phyloP scores from a whole-genome alignment of 345 rosid genomes.

The Dipteronia sinensis region DNA sequence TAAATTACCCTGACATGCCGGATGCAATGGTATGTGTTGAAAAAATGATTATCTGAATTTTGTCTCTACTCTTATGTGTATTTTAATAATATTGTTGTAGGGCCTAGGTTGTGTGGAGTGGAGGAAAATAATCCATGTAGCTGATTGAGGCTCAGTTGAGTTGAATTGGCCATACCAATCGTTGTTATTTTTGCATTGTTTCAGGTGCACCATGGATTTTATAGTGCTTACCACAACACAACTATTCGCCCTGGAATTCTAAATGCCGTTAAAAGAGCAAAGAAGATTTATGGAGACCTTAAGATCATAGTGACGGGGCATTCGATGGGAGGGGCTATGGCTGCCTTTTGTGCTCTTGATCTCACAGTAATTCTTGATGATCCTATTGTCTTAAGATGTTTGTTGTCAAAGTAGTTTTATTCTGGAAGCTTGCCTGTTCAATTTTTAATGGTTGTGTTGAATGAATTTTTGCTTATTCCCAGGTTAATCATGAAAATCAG shows the following conservation, averaged over 20 bases:
- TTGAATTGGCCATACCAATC: background rate
- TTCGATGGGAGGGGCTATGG: slow-evolving; percentile 99
- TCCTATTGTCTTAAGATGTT: background rate
- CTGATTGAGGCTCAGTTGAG: background rate
- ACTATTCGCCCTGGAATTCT: slow-evolving; percentile 80
- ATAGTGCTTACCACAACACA: slow-evolving; percentile 88
- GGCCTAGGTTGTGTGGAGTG: background rate
- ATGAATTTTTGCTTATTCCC: slow-evolving; percentile 23
- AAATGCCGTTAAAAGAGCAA: slow-evolving; percentile 59
- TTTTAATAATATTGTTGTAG: background rate
- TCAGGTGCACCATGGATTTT: slow-evolving; percentile 96
- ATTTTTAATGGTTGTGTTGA: background rate
- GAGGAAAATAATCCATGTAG: background rate
- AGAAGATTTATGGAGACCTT: slow-evolving; percentile 64
- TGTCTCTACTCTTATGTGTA: background rate
- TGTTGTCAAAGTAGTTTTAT: background rate
- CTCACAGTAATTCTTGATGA: slow-evolving; percentile 48
- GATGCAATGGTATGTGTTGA: slow-evolving; percentile 78
- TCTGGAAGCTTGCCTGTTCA: slow-evolving; percentile 6
- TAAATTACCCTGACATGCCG: slow-evolving; percentile 89
- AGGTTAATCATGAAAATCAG: slow-evolving; percentile 70
- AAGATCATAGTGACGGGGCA: slow-evolving; percentile 83
- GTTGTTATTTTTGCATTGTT: slow-evolving; percentile 5
- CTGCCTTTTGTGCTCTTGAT: slow-evolving; percentile 88
- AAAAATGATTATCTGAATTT: background rate